Conservation (phyloP, 192 early-diverging fungal species). For the Linnemannia elongata region DNA sequence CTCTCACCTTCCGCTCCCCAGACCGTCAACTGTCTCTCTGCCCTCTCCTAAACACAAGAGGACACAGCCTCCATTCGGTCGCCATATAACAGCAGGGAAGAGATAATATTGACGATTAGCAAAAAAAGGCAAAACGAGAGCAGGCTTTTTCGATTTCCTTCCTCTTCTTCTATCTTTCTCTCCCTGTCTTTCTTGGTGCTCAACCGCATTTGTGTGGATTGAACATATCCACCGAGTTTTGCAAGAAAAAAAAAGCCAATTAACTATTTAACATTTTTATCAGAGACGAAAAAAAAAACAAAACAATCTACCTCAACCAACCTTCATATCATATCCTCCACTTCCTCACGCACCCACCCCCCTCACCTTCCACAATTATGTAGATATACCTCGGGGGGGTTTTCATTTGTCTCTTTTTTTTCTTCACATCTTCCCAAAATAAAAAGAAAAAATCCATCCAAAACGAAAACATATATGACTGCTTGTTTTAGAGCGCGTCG, state of each 20-base stretch:
- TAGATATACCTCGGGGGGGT: not conserved
- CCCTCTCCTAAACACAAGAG: not conserved
- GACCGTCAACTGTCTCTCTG: constrained; percentile 17
- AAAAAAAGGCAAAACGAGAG: not conserved
- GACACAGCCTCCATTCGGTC: not conserved
- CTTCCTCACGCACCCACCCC: not conserved
- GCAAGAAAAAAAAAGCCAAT: not conserved
- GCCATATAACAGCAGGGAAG: not conserved
- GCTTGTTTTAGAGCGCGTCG: too few species aligned
- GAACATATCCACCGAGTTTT: not conserved
- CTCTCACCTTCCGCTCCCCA: constrained; percentile 7
- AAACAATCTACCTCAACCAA: not conserved
- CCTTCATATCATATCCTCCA: not conserved
- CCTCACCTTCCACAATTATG: constrained; percentile 5
- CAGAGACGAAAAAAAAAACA: not conserved
- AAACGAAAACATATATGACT: not conserved
- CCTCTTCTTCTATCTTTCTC: not conserved
- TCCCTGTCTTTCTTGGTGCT: not conserved
- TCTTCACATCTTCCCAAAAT: not conserved
- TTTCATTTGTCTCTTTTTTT: not conserved
- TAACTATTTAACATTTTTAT: not conserved
- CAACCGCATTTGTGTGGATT: not conserved
- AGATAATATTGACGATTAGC: not conserved
- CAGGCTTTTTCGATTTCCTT: not conserved
- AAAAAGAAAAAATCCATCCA: not conserved